These are phyloP conservation scores for Naganishia kalamii DNA, from an alignment of 768 basidiomycete genomes.

Conservation along the genomic window DNA sequence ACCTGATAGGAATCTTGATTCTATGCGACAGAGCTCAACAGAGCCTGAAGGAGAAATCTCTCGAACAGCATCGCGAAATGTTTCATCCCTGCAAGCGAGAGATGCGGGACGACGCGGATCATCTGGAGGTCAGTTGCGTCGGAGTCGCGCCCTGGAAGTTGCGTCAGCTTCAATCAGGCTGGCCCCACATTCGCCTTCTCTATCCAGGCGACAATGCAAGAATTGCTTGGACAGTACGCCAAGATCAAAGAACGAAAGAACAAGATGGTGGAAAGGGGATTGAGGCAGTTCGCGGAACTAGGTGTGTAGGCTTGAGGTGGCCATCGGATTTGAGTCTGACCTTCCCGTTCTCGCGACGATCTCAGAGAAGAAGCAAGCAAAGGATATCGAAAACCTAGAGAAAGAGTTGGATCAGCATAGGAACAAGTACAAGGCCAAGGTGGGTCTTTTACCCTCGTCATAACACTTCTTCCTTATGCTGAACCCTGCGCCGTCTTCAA, in stretches of 20 bases:
- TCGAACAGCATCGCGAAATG: not conserved
- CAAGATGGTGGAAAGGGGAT: not conserved
- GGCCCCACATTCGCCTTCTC: not conserved
- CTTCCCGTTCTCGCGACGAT: no score
- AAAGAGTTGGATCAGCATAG: slow-evolving; percentile 1
- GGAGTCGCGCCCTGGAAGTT: no score
- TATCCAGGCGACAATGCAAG: not conserved
- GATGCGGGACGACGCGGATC: not conserved
- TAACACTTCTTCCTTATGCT: not conserved
- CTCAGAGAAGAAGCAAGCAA: slow-evolving; percentile 1
- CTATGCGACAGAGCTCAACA: not conserved
- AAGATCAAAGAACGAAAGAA: slow-evolving; percentile 5
- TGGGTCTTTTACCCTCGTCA: not conserved
- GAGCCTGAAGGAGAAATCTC: slow-evolving; percentile 2
- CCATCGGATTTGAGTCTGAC: not conserved
- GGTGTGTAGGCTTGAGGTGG: not conserved
- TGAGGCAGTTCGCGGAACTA: not conserved
- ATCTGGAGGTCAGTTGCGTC: not conserved
- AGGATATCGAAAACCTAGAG: not conserved
- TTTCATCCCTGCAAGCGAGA: not conserved
- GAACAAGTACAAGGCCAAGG: not conserved
- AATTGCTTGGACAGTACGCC: not conserved
- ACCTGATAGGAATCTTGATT: no score
- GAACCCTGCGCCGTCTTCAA: not conserved
- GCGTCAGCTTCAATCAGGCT: not conserved